These are phyloP conservation scores for Boechera divaricarpa DNA, from an alignment of 345 rosid species.

Conservation along the genomic window DNA sequence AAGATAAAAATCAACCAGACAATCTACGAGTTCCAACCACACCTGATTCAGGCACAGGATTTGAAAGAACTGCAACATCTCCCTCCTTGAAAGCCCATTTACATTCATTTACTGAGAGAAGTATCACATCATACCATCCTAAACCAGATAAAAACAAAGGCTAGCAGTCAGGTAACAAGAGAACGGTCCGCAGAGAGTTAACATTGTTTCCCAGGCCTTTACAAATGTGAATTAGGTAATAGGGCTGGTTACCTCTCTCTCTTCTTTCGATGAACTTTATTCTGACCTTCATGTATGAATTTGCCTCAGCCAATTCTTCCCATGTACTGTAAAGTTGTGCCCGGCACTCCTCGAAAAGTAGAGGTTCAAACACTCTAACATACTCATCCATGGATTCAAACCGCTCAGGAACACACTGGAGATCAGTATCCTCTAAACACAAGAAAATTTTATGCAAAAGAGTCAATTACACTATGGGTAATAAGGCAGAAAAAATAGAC, in stretches of 20 bases:
- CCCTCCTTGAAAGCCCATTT: constrained; percentile 99
- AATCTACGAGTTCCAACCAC: constrained; percentile 30
- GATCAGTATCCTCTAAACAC: constrained; percentile 83
- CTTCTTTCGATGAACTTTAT: constrained; percentile 85
- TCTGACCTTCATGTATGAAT: constrained; percentile 71
- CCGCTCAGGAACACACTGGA: constrained; percentile 86
- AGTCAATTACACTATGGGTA: constrained; percentile 17
- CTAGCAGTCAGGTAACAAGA: constrained; percentile 39
- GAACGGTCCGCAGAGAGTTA: constrained; percentile 8
- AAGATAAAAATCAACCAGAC: constrained; percentile 14
- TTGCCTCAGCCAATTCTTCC: constrained; percentile 90
- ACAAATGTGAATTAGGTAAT: background rate
- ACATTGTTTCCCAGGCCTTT: constrained; percentile 5
- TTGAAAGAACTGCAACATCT: constrained; percentile 93
- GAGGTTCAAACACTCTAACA: constrained; percentile 93
- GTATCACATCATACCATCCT: constrained; percentile 98
- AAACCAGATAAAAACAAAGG: constrained; percentile 28
- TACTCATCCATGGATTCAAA: constrained; percentile 94
- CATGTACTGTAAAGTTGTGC: constrained; percentile 95
- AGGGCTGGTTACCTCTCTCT: constrained; percentile 78
- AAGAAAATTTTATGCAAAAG: constrained; percentile 26
- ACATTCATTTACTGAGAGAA: constrained; percentile 73
- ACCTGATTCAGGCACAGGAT: constrained; percentile 86
- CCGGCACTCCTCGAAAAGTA: constrained; percentile 99
- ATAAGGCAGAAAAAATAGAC: constrained; percentile 15